Evolutionary conservation across 495 filamentous ascomycete genomes (phyloP).

Genomic region (Xylaria scruposa): DNA sequence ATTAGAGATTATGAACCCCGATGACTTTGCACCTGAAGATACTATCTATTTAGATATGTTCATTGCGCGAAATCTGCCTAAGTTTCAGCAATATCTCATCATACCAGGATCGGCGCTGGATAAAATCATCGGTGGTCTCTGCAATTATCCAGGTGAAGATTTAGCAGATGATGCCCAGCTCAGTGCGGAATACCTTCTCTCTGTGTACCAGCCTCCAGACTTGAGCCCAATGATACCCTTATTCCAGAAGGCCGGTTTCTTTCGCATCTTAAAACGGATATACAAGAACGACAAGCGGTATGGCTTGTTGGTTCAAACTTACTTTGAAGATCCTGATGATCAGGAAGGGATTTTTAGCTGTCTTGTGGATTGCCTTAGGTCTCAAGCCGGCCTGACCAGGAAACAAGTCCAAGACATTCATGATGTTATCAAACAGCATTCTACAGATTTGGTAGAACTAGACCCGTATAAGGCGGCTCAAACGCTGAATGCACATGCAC

Average conservation of each 20-base stretch:
- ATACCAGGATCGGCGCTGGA: conserved; percentile 85
- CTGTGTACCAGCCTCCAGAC: conserved; percentile 89
- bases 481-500: conserved; percentile 69
- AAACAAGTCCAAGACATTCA: conserved; percentile 80
- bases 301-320: conserved; percentile 76
- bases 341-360: conserved; percentile 76
- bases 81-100: conserved; percentile 94
- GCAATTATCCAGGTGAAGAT: conserved; percentile 79
- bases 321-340: conserved; percentile 84
- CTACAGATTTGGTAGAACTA: conserved; percentile 70
- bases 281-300: conserved; percentile 84
- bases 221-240: conserved; percentile 73
- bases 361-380: conserved; percentile 78
- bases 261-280: conserved; percentile 89
- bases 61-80: conserved; percentile 91
- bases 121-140: conserved; percentile 80
- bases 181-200: conserved; percentile 92
- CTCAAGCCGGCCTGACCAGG: conserved; percentile 70
- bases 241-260: conserved; percentile 83
- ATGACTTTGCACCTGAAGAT: conserved; percentile 76
- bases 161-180: conserved; percentile 94
- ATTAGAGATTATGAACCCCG: conserved; percentile 81
- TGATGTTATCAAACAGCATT: conserved; percentile 70
- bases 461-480: conserved; percentile 72
- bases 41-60: conserved; percentile 98